A percentile compares a stretch with the other conserved stretches of the same genome.
These are phyloP conservation scores for Actinomucor elegans DNA, from an alignment of 371 early-diverging fungal species.

Conservation along the genomic window DNA sequence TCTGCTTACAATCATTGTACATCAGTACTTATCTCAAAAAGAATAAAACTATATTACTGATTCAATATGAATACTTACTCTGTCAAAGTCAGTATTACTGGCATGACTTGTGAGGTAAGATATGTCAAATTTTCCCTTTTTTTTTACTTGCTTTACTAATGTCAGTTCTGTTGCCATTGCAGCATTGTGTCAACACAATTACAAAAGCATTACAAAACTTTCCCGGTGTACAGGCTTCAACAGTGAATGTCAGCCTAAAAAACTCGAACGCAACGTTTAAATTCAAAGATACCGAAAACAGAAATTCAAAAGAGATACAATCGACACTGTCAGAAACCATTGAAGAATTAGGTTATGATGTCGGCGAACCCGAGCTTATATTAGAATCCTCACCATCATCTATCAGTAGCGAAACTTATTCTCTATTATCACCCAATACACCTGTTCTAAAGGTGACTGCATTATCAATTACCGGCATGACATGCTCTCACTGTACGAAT, in stretches of 20 bases:
- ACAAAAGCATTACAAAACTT: conserved; percentile 34
- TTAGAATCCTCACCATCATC: neutral
- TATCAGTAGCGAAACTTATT: neutral
- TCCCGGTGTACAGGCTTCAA: conserved; percentile 6
- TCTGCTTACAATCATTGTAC: neutral
- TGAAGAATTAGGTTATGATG: conserved; percentile 37
- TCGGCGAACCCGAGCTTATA: conserved; percentile 5
- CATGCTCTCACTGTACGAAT: conserved; percentile 80
- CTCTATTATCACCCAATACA: too few species aligned
- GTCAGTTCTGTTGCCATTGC: neutral
- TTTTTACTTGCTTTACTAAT: neutral
- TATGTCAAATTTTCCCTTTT: neutral
- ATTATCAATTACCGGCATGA: conserved; percentile 69
- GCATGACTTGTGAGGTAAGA: conserved; percentile 40
- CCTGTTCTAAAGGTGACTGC: neutral
- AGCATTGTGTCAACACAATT: conserved; percentile 75
- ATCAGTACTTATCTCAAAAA: neutral
- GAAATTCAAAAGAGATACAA: conserved; percentile 8
- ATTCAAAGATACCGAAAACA: neutral
- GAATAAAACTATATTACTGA: neutral
- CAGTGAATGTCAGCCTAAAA: conserved; percentile 30
- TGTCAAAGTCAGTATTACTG: conserved; percentile 18
- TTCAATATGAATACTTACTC: conserved; percentile 9
- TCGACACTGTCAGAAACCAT: conserved; percentile 18
- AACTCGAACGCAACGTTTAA: conserved; percentile 18